Evolutionary conservation across 495 filamentous ascomycete species (phyloP), one percentile per base, ranked within the genome.

Genomic region (Hypomontagnella submonticulosa): DNA sequence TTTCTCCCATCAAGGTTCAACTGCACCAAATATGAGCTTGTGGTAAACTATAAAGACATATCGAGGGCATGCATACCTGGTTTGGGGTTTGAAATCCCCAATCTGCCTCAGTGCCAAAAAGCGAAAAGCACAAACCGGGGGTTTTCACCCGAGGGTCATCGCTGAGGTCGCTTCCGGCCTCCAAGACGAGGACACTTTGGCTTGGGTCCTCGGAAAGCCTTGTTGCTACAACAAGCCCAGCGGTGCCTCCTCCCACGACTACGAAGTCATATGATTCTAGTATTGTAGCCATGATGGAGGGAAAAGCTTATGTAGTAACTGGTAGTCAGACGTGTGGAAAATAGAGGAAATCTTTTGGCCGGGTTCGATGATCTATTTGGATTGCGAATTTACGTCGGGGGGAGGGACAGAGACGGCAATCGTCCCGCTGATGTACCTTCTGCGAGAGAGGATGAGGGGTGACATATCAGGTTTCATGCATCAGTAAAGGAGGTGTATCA

Each of bases 1-100:
- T 77, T 64, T 19, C 77, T 72, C 73, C 80, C 83, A 42, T 83
- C 80, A 42, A 83, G 74, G 1, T 77, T 76, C 0, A 13, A 4
- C 61, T 57, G 7, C 4, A 9, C 33, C 0, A 9, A 3, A 3
- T 10, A 16, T 62, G 37, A 62, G 37, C 6, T 40, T 30, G 3
- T 11, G 12, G 5, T 40, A 11, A 8, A 40, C 1, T 15, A 4
- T n/a, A n/a, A n/a, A n/a, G n/a, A n/a, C n/a, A n/a, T n/a, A n/a
- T n/a, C n/a, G n/a, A n/a, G n/a, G n/a, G n/a, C n/a, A n/a, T n/a
- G 12, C 34, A 15, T 41, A 55, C 50, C 42, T 62, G 59, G 40
- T 49, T n/a, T 13, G 49, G 6, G 6, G 33, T 41, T 20, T 33
- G 1, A 15, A 59, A 50, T n/a, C 8, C 13, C 56, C 56, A 59